Percentiles rank a stretch among this genome's conserved stretches.
phyloP scores from a whole-genome alignment of 1,139 yeast species.

The Meyerozyma elateridarum region DNA sequence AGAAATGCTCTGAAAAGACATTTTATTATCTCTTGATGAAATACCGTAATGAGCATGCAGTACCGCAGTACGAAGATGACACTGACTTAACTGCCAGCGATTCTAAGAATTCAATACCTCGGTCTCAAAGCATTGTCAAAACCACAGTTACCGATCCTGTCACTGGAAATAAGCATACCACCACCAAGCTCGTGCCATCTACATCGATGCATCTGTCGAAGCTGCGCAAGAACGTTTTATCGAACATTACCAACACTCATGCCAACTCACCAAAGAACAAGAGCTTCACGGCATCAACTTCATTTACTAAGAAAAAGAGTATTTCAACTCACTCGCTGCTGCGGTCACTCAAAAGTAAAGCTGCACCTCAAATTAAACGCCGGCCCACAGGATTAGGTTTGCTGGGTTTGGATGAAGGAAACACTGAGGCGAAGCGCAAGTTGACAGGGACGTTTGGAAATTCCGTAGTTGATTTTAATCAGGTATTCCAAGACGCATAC shows the following conservation, averaged over 20 bases:
- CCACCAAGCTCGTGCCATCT: constrained; percentile 19
- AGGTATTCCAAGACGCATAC: constrained; percentile 17
- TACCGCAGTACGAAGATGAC: constrained; percentile 18
- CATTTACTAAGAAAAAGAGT: constrained; percentile 35
- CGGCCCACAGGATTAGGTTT: constrained; percentile 5
- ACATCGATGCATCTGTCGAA: constrained; percentile 19
- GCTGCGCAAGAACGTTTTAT: constrained; percentile 18
- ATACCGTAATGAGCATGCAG: constrained; percentile 72
- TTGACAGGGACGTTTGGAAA: constrained; percentile 11
- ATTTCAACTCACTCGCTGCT: constrained; percentile 24
- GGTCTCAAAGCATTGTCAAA: constrained; percentile 44
- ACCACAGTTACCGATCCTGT: constrained; percentile 33
- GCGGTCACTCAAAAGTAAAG: constrained; percentile 12
- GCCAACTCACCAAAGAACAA: constrained; percentile 13
- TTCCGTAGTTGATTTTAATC: constrained; percentile 28
- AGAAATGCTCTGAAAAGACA: constrained; percentile 77
- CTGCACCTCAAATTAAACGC: constrained; percentile 5
- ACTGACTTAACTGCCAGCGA: constrained; percentile 17
- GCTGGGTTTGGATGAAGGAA: constrained; percentile 5
- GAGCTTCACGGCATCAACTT: constrained; percentile 36
- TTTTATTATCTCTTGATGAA: constrained; percentile 80
- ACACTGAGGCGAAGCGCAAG: constrained; percentile 9
- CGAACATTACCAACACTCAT: constrained; percentile 29
- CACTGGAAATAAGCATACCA: constrained; percentile 25
- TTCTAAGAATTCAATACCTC: constrained; percentile 27